phyloP scores from a whole-genome alignment of 768 basidiomycete species.

The Amanita exitialis region DNA sequence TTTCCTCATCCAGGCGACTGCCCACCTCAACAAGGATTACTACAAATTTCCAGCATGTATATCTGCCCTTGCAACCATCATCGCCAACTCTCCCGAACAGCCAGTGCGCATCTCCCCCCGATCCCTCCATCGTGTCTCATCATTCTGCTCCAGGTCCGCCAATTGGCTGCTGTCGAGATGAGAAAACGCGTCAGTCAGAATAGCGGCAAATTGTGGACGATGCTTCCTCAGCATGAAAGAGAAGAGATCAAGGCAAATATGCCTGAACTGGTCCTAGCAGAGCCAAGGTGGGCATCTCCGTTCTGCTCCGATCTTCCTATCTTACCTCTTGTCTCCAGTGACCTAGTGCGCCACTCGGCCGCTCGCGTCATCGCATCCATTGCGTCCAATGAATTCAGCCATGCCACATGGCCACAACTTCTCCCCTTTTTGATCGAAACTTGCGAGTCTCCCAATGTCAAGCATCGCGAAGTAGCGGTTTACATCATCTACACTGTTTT shows the following conservation, averaged over 20 bases:
- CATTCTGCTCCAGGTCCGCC: constrained; percentile 60
- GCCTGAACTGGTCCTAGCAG: constrained; percentile 66
- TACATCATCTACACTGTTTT: constrained; percentile 87
- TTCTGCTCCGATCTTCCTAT: constrained; percentile 6
- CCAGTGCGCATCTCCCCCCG: constrained; percentile 43
- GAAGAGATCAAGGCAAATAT: constrained; percentile 79
- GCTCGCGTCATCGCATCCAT: constrained; percentile 91
- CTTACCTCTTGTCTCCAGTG: constrained; percentile 32
- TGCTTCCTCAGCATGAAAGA: constrained; percentile 56
- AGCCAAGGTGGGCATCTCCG: constrained; percentile 49
- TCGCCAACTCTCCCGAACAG: constrained; percentile 76
- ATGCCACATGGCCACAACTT: constrained; percentile 76
- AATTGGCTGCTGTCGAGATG: constrained; percentile 94
- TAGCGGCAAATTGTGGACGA: constrained; percentile 76
- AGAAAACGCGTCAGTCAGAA: constrained; percentile 82
- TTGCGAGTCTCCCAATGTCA: constrained; percentile 52
- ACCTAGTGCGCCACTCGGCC: constrained; percentile 85
- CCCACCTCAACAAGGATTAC: constrained; percentile 83
- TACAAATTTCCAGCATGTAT: constrained; percentile 91
- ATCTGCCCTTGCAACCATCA: constrained; percentile 79
- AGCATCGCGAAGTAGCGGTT: constrained; percentile 86
- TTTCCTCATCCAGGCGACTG: constrained; percentile 59
- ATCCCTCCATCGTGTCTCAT: constrained; percentile 7
- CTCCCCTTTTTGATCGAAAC: constrained; percentile 81
- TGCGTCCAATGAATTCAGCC: constrained; percentile 77